Evolutionary conservation across 176 grass and related monocot genomes (phyloP).

Genomic region (Oryza officinalis): DNA sequence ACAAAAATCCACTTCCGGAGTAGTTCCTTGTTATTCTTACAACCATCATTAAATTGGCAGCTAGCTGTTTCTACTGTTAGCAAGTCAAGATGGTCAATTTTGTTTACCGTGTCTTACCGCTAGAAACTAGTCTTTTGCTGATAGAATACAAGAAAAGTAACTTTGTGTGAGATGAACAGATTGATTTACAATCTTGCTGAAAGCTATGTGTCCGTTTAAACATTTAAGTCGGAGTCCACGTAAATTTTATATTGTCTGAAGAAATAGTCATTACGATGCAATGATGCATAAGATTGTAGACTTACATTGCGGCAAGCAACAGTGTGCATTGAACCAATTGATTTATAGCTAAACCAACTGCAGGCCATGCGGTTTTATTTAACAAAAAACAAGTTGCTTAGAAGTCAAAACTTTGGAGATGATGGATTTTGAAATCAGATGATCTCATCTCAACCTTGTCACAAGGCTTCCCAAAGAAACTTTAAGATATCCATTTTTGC

Average conservation of each 20-base stretch:
- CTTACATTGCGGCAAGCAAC: neutral
- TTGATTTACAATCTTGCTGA: neutral
- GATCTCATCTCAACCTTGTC: constrained; percentile 18
- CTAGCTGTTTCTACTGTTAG: neutral
- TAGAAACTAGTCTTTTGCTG: neutral
- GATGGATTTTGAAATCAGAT: neutral
- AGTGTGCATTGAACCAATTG: neutral
- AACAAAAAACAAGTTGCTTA: constrained; percentile 17
- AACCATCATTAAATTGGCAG: constrained; percentile 5
- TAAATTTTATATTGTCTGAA: neutral
- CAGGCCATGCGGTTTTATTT: neutral
- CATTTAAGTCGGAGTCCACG: neutral
- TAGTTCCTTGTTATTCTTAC: neutral
- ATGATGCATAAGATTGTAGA: neutral
- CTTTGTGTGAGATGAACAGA: neutral
- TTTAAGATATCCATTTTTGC: constrained; percentile 13
- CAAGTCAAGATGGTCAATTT: neutral
- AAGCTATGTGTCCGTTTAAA: neutral
- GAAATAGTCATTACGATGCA: neutral
- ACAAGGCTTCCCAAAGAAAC: neutral
- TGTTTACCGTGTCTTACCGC: neutral
- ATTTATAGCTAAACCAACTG: neutral
- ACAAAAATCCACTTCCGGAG: no score
- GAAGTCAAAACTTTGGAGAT: constrained; percentile 12
- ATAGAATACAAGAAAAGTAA: neutral